These are phyloP conservation scores for Sporothrix brunneoviolacea DNA, from an alignment of 2,329 filamentous ascomycete species.

Conservation along the genomic window DNA sequence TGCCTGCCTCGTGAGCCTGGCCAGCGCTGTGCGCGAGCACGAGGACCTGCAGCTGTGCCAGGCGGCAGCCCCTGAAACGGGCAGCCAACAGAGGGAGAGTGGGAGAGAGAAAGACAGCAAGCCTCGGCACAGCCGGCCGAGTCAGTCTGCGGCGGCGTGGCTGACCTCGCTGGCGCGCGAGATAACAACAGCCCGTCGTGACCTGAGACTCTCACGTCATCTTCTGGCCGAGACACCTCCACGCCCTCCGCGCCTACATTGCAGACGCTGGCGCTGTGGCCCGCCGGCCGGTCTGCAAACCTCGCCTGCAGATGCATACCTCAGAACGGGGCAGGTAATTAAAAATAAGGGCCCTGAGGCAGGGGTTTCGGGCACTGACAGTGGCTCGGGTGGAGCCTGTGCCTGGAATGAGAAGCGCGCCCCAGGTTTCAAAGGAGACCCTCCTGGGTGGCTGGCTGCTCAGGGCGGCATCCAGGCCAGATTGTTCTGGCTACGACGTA, in stretches of 20 bases:
- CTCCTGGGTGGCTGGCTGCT: slow-evolving; percentile 1
- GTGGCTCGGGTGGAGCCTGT: slow-evolving; percentile 5
- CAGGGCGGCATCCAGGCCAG: not conserved
- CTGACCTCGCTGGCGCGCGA: too few species aligned
- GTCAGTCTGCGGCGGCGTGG: too few species aligned
- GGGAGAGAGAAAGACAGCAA: too few species aligned
- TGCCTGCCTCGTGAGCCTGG: not conserved
- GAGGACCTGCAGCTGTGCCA: too few species aligned
- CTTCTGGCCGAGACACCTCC: not conserved
- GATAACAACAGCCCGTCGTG: too few species aligned
- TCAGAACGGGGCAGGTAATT: not conserved
- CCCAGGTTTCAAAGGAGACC: slow-evolving; percentile 9
- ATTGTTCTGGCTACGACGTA: not conserved
- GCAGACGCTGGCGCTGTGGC: not conserved
- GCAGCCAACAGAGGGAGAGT: not conserved
- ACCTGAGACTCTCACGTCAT: slow-evolving; percentile 6
- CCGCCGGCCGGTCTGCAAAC: not conserved
- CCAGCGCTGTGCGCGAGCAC: not conserved
- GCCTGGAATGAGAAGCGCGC: slow-evolving; percentile 9
- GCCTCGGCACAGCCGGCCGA: too few species aligned
- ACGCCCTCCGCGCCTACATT: not conserved
- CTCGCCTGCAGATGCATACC: not conserved
- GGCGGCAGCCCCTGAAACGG: not conserved
- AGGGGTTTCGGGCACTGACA: slow-evolving; percentile 7
- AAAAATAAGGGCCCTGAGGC: slow-evolving; percentile 2